A percentile compares a stretch with the other conserved stretches of the same genome.
Evolutionary conservation across 768 basidiomycete genomes (phyloP).

Genomic region (Auriscalpium orientale): DNA sequence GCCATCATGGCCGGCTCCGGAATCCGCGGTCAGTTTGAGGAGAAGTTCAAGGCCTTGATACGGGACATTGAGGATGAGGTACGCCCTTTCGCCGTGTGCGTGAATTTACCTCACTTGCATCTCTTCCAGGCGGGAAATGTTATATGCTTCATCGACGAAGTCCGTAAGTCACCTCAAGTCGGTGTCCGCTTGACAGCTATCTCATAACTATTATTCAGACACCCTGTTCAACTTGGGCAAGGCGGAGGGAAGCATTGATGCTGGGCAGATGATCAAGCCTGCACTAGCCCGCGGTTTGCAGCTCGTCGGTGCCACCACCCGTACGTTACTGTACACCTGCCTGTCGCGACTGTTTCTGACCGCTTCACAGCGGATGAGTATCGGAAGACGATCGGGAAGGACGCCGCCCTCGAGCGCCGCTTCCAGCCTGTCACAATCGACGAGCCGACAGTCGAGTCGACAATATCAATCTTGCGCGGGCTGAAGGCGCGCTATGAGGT

Average conservation of each 20-base stretch:
- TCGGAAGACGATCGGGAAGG: slow-evolving; percentile 85
- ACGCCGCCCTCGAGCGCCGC: slow-evolving; percentile 83
- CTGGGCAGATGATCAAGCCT: slow-evolving; percentile 90
- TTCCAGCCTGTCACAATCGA: slow-evolving; percentile 89
- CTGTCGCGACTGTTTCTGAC: neutral
- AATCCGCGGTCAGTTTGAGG: slow-evolving; percentile 88
- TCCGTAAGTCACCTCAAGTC: slow-evolving; percentile 49
- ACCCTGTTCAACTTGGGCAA: slow-evolving; percentile 85
- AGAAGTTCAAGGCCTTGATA: slow-evolving; percentile 87
- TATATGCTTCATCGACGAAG: slow-evolving; percentile 93
- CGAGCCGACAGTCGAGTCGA: slow-evolving; percentile 80
- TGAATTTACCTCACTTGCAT: slow-evolving; percentile 7
- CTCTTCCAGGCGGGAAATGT: slow-evolving; percentile 53
- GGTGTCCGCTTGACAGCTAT: neutral
- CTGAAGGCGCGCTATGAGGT: slow-evolving; percentile 82
- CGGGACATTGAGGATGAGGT: slow-evolving; percentile 84
- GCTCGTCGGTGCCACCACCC: slow-evolving; percentile 86
- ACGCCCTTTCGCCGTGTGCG: slow-evolving; percentile 20
- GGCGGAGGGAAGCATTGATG: slow-evolving; percentile 86
- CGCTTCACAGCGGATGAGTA: slow-evolving; percentile 66
- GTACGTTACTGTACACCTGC: slow-evolving; percentile 33
- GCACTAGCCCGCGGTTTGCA: slow-evolving; percentile 82
- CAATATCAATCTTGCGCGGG: slow-evolving; percentile 82
- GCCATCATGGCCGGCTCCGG: slow-evolving; percentile 85
- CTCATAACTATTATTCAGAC: slow-evolving; percentile 31